phyloP scores from a whole-genome alignment of 1,284 basidiomycete species.

The Malassezia sp. region DNA sequence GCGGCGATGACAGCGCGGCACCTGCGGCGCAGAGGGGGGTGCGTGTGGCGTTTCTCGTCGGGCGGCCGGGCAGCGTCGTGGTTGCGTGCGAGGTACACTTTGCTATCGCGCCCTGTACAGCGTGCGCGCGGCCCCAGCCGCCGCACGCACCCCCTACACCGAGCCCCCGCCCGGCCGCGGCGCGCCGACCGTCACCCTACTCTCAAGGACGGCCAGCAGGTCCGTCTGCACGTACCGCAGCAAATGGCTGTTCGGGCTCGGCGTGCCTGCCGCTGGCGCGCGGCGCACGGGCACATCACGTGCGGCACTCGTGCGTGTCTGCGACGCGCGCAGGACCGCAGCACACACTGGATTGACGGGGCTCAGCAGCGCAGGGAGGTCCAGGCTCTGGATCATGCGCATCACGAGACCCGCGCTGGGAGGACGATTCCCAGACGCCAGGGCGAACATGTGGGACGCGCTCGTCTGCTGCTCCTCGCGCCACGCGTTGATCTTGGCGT shows the following conservation, averaged over 20 bases:
- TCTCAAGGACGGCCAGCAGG: constrained; percentile 2
- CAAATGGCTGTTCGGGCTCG: constrained; percentile 5
- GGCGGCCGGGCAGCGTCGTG: too few species aligned
- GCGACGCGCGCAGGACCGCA: constrained; percentile 1
- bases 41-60: too few species aligned
- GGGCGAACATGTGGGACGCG: constrained; percentile 8
- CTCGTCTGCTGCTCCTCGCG: constrained; percentile 5
- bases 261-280: background rate
- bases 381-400: constrained; percentile 25
- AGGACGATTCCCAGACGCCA: constrained; percentile 10
- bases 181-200: too few species aligned
- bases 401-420: constrained; percentile 21
- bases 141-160: too few species aligned
- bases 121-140: too few species aligned
- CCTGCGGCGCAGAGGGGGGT: too few species aligned
- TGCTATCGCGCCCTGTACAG: too few species aligned
- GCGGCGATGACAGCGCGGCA: too few species aligned
- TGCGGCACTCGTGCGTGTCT: background rate
- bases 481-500: constrained; percentile 21
- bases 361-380: constrained; percentile 22
- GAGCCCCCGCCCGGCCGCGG: too few species aligned
- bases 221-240: constrained; percentile 12
- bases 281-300: constrained; percentile 1
- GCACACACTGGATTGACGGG: constrained; percentile 7
- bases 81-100: too few species aligned